Percentiles rank a stretch among this genome's conserved stretches.
These are phyloP conservation scores for Fomitopsis serialis DNA, from an alignment of 768 basidiomycete genomes.

Conservation along the genomic window DNA sequence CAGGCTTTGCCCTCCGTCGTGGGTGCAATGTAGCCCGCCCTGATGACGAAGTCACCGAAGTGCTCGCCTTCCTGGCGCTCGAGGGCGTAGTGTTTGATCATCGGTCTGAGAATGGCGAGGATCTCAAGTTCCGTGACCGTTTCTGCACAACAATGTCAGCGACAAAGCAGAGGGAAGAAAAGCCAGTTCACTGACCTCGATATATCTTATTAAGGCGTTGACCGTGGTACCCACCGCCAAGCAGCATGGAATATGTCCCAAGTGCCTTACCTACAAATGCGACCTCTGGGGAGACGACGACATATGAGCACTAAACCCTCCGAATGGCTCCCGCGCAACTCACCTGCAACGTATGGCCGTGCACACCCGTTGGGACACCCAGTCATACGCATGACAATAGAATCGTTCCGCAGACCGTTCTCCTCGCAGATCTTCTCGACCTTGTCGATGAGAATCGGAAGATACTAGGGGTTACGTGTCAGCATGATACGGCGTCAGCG, in stretches of 20 bases:
- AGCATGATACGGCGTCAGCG: not conserved
- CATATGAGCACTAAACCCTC: not conserved
- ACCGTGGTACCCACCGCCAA: constrained; percentile 93
- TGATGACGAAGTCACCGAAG: constrained; percentile 94
- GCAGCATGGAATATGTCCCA: constrained; percentile 88
- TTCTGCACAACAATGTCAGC: constrained; percentile 40
- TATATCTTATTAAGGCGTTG: constrained; percentile 96
- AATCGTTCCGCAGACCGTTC: constrained; percentile 87
- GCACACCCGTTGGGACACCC: constrained; percentile 95
- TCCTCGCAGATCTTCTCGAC: constrained; percentile 94
- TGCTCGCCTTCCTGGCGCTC: constrained; percentile 84
- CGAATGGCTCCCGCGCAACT: too few species aligned
- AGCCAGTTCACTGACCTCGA: constrained; percentile 46
- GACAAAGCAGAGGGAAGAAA: not conserved
- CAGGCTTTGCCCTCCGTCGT: constrained; percentile 81
- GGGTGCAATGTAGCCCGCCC: constrained; percentile 84
- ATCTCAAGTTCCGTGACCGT: constrained; percentile 90
- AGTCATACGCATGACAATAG: constrained; percentile 98
- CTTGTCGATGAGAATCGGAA: constrained; percentile 89
- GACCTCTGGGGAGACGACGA: constrained; percentile 51
- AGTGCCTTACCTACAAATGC: constrained; percentile 97
- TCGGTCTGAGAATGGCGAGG: constrained; percentile 78
- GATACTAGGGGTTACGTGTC: constrained; percentile 48
- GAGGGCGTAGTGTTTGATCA: constrained; percentile 92
- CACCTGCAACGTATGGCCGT: constrained; percentile 86